Percentiles rank a stretch among this genome's conserved stretches.
phyloP scores from a whole-genome alignment of 257 asterid genomes.

The Echites panduratus region DNA sequence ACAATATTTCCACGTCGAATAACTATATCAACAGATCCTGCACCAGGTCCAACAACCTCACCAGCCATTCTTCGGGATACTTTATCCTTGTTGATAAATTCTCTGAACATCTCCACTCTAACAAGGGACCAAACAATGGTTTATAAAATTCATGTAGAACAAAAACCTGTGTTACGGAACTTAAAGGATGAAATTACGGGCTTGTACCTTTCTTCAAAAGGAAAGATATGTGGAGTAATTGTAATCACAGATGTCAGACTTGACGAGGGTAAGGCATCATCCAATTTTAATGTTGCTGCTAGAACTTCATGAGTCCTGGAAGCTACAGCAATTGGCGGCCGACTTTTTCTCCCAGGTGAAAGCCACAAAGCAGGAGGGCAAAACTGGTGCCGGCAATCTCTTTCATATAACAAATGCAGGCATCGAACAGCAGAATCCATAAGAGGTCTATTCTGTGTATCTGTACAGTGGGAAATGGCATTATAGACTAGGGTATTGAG shows the following conservation, averaged over 20 bases:
- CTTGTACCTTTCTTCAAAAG: conserved; percentile 82
- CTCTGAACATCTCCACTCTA: conserved; percentile 95
- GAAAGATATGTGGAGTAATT: conserved; percentile 82
- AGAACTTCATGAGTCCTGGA: conserved; percentile 77
- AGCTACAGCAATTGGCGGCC: conserved; percentile 91
- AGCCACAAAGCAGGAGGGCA: conserved; percentile 92
- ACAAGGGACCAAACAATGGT: conserved; percentile 22
- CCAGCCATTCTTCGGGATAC: conserved; percentile 82
- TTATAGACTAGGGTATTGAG: conserved; percentile 77
- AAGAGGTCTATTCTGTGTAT: conserved; percentile 43
- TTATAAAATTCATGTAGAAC: conserved; percentile 5
- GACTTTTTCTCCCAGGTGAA: conserved; percentile 77
- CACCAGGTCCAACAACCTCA: conserved; percentile 66
- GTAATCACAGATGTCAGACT: conserved; percentile 69
- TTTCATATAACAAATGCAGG: conserved; percentile 87
- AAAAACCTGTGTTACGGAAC: not conserved
- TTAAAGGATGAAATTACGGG: conserved; percentile 9
- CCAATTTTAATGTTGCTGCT: conserved; percentile 30
- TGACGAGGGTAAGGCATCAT: conserved; percentile 46
- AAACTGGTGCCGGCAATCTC: conserved; percentile 87
- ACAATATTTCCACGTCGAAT: conserved; percentile 77
- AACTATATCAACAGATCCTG: conserved; percentile 68
- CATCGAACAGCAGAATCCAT: conserved; percentile 79
- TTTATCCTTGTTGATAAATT: conserved; percentile 84
- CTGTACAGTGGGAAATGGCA: conserved; percentile 49